phyloP scores from a whole-genome alignment of 2,329 filamentous ascomycete genomes.

The Dactylellina haptotyla region DNA sequence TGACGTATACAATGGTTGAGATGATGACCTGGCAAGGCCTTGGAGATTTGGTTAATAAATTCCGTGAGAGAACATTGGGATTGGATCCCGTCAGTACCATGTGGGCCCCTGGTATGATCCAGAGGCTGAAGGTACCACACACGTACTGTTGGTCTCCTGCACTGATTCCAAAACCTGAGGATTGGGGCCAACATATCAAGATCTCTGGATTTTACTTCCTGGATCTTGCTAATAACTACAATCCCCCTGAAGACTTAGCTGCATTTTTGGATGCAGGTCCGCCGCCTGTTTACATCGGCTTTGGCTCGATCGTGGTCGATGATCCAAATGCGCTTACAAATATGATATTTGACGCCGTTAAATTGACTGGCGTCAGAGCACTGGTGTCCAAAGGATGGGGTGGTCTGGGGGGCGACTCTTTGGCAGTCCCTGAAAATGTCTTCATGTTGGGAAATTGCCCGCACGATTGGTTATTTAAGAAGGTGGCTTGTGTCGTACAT shows the following conservation, averaged over 20 bases:
- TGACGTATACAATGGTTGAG: slow-evolving; percentile 85
- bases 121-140: slow-evolving; percentile 79
- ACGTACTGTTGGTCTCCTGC: slow-evolving; percentile 93
- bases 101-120: slow-evolving; percentile 82
- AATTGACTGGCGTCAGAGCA: slow-evolving; percentile 75
- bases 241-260: slow-evolving; percentile 72
- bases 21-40: slow-evolving; percentile 94
- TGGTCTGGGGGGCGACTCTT: slow-evolving; percentile 77
- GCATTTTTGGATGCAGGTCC: slow-evolving; percentile 75
- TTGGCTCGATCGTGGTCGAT: slow-evolving; percentile 83
- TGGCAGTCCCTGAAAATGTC: slow-evolving; percentile 77
- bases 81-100: slow-evolving; percentile 81
- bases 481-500: slow-evolving; percentile 83
- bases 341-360: slow-evolving; percentile 77
- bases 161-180: slow-evolving; percentile 79
- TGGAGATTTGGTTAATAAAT: slow-evolving; percentile 89
- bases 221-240: slow-evolving; percentile 73
- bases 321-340: slow-evolving; percentile 76
- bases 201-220: slow-evolving; percentile 83
- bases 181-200: slow-evolving; percentile 77
- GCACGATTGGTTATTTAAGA: slow-evolving; percentile 88
- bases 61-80: slow-evolving; percentile 77
- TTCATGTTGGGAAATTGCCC: slow-evolving; percentile 87
- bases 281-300: slow-evolving; percentile 82
- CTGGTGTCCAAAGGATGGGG: slow-evolving; percentile 90